These are phyloP conservation scores for Dittrichia graveolens DNA, from an alignment of 129 eudicot genomes.

Conservation along the genomic window DNA sequence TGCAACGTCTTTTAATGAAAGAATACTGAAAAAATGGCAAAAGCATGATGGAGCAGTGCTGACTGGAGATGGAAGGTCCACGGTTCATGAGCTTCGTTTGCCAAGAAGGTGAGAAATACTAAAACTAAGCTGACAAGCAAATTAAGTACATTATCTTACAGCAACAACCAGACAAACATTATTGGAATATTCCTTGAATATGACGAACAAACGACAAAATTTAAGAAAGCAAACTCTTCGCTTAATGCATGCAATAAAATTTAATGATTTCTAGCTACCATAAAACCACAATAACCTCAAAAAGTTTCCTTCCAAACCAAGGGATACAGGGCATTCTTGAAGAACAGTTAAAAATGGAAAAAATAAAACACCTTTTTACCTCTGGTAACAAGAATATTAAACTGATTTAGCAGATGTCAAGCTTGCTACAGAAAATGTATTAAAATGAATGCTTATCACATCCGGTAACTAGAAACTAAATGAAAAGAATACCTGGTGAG, in stretches of 20 bases:
- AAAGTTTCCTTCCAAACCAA: neutral
- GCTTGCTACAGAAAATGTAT: conserved; percentile 12
- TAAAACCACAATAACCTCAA: neutral
- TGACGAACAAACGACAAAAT: neutral
- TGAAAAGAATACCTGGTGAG: conserved; percentile 75
- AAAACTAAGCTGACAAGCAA: conserved; percentile 7
- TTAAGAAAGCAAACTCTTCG: neutral
- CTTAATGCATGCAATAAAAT: neutral
- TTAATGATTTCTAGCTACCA: neutral
- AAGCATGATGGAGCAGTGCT: too few relatives aligned
- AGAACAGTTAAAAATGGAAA: neutral
- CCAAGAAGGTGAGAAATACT: neutral
- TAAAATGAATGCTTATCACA: conserved; percentile 6
- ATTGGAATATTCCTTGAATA: neutral
- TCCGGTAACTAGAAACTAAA: neutral
- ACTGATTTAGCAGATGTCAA: conserved; percentile 17
- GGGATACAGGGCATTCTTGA: neutral
- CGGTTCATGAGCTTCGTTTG: too few relatives aligned
- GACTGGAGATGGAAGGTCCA: too few relatives aligned
- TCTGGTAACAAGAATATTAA: conserved; percentile 16
- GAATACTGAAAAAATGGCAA: too few relatives aligned
- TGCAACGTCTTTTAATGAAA: too few relatives aligned
- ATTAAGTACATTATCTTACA: neutral
- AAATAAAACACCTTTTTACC: neutral
- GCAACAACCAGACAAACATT: neutral